Evolutionary conservation across 139 green algal genomes (phyloP).

Genomic region (Chlorella sp.): DNA sequence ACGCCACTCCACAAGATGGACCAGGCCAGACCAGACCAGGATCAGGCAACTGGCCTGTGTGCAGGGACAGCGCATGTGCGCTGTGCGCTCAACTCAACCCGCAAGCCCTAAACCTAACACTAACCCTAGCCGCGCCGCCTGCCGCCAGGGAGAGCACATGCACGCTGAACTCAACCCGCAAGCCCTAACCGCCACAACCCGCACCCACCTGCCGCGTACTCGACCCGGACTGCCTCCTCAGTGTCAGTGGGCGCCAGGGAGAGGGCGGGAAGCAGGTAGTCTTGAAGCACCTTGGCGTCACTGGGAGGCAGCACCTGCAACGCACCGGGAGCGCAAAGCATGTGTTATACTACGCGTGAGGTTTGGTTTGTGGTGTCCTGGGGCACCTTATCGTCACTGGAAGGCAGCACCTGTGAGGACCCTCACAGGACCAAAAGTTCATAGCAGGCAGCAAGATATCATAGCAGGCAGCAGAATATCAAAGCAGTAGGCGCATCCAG

Average conservation of each 20-base stretch:
- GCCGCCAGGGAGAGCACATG: too few relatives aligned
- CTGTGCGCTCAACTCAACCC: not conserved
- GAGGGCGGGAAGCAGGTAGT: constrained; percentile 92
- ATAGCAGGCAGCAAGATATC: too few relatives aligned
- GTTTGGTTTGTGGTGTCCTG: not conserved
- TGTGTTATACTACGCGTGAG: not conserved
- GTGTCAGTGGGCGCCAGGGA: constrained; percentile 75
- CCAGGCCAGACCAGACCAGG: too few relatives aligned
- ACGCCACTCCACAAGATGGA: not conserved
- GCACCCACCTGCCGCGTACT: constrained; percentile 41
- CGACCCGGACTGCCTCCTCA: constrained; percentile 80
- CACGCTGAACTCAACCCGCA: not conserved
- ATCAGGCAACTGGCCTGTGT: not conserved
- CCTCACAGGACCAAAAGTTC: too few relatives aligned
- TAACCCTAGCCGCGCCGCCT: not conserved
- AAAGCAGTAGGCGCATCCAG: too few relatives aligned
- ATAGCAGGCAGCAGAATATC: too few relatives aligned
- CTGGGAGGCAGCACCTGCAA: constrained; percentile 31
- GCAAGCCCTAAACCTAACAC: not conserved
- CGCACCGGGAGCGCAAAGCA: not conserved
- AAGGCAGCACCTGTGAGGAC: not conserved
- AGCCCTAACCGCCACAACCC: not conserved
- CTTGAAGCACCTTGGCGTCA: constrained; percentile 75
- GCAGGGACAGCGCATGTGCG: not conserved
- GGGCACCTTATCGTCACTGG: not conserved